Base-by-base conservation (phyloP, 306 rosid species). In the Cercis canadensis region DNA sequence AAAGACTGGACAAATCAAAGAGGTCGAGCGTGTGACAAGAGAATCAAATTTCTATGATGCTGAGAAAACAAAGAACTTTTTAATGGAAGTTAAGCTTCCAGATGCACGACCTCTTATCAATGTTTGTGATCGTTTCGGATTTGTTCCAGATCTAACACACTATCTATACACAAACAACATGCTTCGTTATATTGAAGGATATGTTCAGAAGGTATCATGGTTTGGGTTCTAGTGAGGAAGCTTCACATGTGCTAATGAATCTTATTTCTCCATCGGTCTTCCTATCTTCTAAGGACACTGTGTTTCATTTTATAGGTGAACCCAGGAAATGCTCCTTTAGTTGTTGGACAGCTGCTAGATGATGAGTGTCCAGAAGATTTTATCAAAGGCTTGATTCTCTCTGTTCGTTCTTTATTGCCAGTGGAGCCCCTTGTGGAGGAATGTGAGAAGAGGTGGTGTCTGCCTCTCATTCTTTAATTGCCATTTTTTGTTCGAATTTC, bases 361-460 rank as follows among this genome's bases (percentile, higher is more conserved):
- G 99, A 95, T 37, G 99, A 95, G 84, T 95, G 99, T 72, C 99
- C 99, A 37, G 99, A 91, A 85, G 99, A 95, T 86, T 95, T 95
- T 63, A 91, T 95, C 59, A 91, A 95, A 80, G 99, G 99, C 57
- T 76, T 95, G 78, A 95, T 95, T 80, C 97, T 95, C 43, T 95
- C 99, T 52, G 99, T 95, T 49, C 97, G 99, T 12, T 95, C 99
- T n/a, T 83, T 95, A 82, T 92, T 95, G 74, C 99, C 99, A 5
- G 99, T 95, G 72, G 99, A 95, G 86, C 96, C 97, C 79, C 96
- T 95, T 72, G 99, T 95, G 73, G 99, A 80, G 46, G 96, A 91
- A 76, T 95, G 99, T 73, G 99, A 95, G 84, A 95, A 95, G 87
- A 95, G 99, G 99, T 95, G 56, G 33, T 65, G 55, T 76, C 68